Evolutionary conservation across 768 basidiomycete species (phyloP), one percentile per base, ranked within the genome.

Genomic region (Imleria badia): DNA sequence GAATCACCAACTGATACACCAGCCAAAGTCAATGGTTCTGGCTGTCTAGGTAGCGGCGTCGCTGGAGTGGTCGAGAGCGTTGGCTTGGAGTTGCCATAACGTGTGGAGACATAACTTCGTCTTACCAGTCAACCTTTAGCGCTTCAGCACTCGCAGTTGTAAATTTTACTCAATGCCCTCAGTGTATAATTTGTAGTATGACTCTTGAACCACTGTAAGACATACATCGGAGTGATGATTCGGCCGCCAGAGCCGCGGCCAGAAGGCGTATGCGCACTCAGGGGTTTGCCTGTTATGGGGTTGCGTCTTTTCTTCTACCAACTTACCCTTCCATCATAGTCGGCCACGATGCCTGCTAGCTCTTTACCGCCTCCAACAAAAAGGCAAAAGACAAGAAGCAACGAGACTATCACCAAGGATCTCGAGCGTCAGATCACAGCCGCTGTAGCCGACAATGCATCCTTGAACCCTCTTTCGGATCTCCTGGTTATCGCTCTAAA

Each of bases 401-500:
- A 40, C 34, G 34, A 48, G 30, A 45, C 26, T 20, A 57, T 58
- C 7, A 71, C 83, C 44, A 76, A 80, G 60, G 54, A 58, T 12
- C 73, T 90, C 13, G 89, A 92, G 67, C 65, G 74, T 26, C 72
- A 75, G 41, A 72, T 94, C 19, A 82, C 78, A 1, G 53, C 71
- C 1, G 83, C 89, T 0, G 73, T 85, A 5, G 64, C 77, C 9
- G 63, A 73, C 7, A 81, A 84, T 58, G 60, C 75, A 14, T 90
- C 92, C 19, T 76, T 97, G 40, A 98, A 97, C 64, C 74, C 81
- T 29, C 71, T 97, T 20, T 82, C 85, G 13, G 89, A 93, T 68
- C 82, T 97, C 9, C 67, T 93, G 49, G 74, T 81, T 15, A 69
- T 91, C 30, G 76, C 85, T 1, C 68, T 76, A 30, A 68, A 73